These are phyloP conservation scores for Gilbertella persicaria DNA, from an alignment of 371 early-diverging fungal species.

Conservation along the genomic window DNA sequence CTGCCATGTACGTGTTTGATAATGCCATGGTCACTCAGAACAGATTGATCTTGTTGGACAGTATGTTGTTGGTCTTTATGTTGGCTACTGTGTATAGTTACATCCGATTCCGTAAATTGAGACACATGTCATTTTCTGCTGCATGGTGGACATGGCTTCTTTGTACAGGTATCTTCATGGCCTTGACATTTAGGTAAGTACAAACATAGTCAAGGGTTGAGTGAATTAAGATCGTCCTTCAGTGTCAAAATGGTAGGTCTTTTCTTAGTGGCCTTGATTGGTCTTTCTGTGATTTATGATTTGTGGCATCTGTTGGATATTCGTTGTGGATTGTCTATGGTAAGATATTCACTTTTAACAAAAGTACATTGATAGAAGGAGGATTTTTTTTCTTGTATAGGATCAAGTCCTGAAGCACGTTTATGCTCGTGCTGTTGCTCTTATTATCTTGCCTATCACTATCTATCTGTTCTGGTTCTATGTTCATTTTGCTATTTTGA, in stretches of 20 bases:
- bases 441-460: constrained; percentile 77
- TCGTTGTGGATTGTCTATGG: constrained; percentile 73
- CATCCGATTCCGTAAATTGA: constrained; percentile 81
- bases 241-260: constrained; percentile 97
- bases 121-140: constrained; percentile 56
- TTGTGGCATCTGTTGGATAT: constrained; percentile 91
- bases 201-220: not conserved
- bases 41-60: constrained; percentile 91
- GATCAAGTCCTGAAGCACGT: constrained; percentile 68
- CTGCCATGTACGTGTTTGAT: constrained; percentile 84
- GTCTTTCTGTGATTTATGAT: constrained; percentile 84
- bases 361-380: not conserved
- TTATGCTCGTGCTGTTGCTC: constrained; percentile 62
- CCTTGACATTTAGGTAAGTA: constrained; percentile 62
- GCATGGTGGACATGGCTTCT: constrained; percentile 83
- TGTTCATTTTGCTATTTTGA: constrained; percentile 80
- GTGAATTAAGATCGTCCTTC: not conserved
- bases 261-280: constrained; percentile 83
- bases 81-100: constrained; percentile 81
- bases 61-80: constrained; percentile 90
- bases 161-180: constrained; percentile 71
- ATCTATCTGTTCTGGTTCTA: constrained; percentile 81
- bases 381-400: constrained; percentile 26
- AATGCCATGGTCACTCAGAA: constrained; percentile 91
- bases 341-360: constrained; percentile 26